A percentile compares a stretch with the other conserved stretches of the same genome.
phyloP scores from a whole-genome alignment of 2,329 filamentous ascomycete genomes.

The Magnaporthiopsis incrustans region DNA sequence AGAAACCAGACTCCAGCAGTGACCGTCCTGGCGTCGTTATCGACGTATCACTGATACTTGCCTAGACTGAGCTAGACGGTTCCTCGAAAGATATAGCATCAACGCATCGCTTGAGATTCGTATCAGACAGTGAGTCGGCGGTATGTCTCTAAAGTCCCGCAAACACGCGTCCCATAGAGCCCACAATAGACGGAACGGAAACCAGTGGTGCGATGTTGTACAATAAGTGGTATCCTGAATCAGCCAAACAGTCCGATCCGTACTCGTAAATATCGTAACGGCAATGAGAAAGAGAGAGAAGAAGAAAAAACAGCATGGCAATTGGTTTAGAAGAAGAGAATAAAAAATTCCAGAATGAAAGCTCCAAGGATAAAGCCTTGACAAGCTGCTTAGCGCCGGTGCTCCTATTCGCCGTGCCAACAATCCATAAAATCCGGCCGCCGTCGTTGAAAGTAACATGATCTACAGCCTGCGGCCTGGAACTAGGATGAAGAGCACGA shows the following conservation, averaged over 20 bases:
- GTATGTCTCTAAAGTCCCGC: not conserved
- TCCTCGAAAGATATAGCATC: not conserved
- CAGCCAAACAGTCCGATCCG: constrained; percentile 1
- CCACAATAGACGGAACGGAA: not conserved
- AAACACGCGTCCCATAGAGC: not conserved
- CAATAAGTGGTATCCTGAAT: constrained; percentile 11
- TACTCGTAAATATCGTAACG: constrained; percentile 3
- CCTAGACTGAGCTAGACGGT: not conserved
- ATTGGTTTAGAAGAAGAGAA: constrained; percentile 4
- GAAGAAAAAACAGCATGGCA: not conserved
- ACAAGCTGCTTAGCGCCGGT: not conserved
- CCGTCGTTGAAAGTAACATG: not conserved
- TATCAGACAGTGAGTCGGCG: not conserved
- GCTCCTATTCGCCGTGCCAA: constrained; percentile 4
- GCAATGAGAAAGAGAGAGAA: constrained; percentile 1
- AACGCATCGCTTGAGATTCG: not conserved
- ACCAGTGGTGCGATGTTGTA: constrained; percentile 1
- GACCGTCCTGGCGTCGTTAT: not conserved
- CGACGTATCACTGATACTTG: not conserved
- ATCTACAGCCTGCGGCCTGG: constrained; percentile 71
- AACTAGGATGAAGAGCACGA: constrained; percentile 88
- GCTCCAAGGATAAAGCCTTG: not conserved
- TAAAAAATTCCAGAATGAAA: not conserved
- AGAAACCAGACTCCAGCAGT: not conserved
- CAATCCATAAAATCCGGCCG: not conserved